Conservation (phyloP, 495 filamentous ascomycete genomes). For the Annulohypoxylon moriforme region DNA sequence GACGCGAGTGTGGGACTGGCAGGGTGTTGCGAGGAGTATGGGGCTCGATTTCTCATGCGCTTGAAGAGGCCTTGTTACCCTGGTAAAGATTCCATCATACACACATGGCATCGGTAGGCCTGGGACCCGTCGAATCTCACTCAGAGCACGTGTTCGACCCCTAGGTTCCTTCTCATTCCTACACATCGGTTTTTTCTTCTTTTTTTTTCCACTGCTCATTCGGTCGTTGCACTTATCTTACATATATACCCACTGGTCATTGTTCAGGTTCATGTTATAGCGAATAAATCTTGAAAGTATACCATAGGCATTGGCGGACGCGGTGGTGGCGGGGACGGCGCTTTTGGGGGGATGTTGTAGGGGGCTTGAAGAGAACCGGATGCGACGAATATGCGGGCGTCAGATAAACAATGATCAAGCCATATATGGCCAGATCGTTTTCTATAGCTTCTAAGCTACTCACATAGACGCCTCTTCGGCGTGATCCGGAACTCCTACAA, state of each 20-base stretch:
- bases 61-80: conserved; percentile 26
- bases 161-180: conserved; percentile 8
- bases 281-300: conserved; percentile 39
- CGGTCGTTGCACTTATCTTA: conserved; percentile 31
- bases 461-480: neutral
- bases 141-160: neutral
- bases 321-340: conserved; percentile 22
- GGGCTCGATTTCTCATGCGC: conserved; percentile 81
- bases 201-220: conserved; percentile 32
- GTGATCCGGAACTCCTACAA: conserved; percentile 14
- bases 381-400: conserved; percentile 18
- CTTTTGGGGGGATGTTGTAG: conserved; percentile 11
- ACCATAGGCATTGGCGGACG: conserved; percentile 34
- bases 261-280: conserved; percentile 43
- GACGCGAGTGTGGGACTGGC: conserved; percentile 88
- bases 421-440: neutral
- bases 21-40: conserved; percentile 78
- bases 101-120: neutral
- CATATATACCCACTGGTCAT: conserved; percentile 44
- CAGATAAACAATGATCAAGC: conserved; percentile 4
- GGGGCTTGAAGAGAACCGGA: conserved; percentile 10
- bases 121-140: neutral
- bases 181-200: conserved; percentile 12
- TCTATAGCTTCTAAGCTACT: conserved; percentile 19
- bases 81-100: no score